These are phyloP conservation scores for Ceratobasidium sp. DNA, from an alignment of 1,284 basidiomycete genomes.

Conservation along the genomic window DNA sequence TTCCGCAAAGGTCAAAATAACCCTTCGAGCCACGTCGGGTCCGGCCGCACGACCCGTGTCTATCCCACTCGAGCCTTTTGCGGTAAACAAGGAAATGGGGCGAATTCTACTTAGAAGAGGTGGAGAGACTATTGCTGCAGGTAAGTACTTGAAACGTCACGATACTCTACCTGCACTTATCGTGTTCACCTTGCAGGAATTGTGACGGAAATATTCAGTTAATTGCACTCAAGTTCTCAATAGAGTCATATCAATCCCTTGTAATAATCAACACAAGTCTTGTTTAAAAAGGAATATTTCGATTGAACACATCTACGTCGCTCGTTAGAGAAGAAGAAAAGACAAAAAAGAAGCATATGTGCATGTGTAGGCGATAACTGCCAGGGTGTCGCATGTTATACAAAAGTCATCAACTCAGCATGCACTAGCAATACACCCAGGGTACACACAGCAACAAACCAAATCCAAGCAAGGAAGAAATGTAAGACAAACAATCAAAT, in stretches of 20 bases:
- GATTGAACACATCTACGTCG: constrained; percentile 22
- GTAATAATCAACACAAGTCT: neutral
- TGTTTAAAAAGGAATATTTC: neutral
- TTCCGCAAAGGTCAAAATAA: constrained; percentile 84
- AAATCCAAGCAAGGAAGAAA: constrained; percentile 23
- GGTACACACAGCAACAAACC: neutral
- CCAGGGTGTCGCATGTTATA: constrained; percentile 28
- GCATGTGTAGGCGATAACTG: constrained; percentile 12
- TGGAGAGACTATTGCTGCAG: constrained; percentile 95
- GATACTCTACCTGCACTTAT: neutral
- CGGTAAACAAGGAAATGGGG: constrained; percentile 96
- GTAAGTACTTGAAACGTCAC: constrained; percentile 54
- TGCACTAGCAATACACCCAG: neutral
- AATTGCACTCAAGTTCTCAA: constrained; percentile 54
- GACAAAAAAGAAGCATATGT: constrained; percentile 8
- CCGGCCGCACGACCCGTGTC: constrained; percentile 58
- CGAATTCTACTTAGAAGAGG: constrained; percentile 84
- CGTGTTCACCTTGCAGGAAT: constrained; percentile 26
- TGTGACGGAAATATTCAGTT: constrained; percentile 36
- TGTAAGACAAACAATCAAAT: constrained; percentile 13
- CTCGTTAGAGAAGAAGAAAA: constrained; percentile 19
- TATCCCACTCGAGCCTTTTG: constrained; percentile 86
- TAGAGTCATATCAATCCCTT: constrained; percentile 45
- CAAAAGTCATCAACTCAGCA: neutral
- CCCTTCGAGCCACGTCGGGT: constrained; percentile 65